Evolutionary conservation across 2,329 filamentous ascomycete genomes (phyloP), one percentile per base, ranked within the genome.

Genomic region (Ophiostoma pallidulum): DNA sequence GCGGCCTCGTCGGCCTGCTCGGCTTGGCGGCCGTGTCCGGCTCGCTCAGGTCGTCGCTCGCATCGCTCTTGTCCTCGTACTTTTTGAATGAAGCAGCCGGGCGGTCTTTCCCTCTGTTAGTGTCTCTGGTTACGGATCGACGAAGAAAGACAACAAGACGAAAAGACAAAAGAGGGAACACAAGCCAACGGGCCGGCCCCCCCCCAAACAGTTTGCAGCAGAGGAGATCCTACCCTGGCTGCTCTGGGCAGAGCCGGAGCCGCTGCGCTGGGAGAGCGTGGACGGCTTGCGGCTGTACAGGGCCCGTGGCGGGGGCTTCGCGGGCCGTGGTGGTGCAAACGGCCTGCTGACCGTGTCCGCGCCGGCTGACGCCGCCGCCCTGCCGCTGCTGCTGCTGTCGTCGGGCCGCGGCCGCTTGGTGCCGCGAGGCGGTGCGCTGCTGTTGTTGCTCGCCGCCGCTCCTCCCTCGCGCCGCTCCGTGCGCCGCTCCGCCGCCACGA

Each of bases 321-420:
- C 20, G 19, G 20, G 31, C 20, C 33, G 7, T 4, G 42, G 14
- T 1, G 16, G 42, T 7, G 1, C 32, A 36, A 20, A 28, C 10
- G 7, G 16, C 18, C 14, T 36, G 32, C 18, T n/a, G 33, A 14
- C 35, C n/a, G n/a, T n/a, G n/a, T n/a, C n/a, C n/a, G n/a, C n/a
- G n/a, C n/a, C n/a, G n/a, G n/a, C n/a, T n/a, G n/a, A n/a, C n/a
- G n/a, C n/a, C n/a, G n/a, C n/a, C n/a, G n/a, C n/a, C n/a, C n/a
- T n/a, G n/a, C n/a, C n/a, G n/a, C n/a, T n/a, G n/a, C n/a, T n/a
- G n/a, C n/a, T n/a, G n/a, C 29, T 12, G 18, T 20, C 39, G 10
- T 38, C 16, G 10, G 28, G 19, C n/a, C 44, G 40, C 8, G 16
- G 39, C 13, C 50, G 19, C 33, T 50, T 52, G 2, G 44, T 31